Evolutionary conservation across 2,329 filamentous ascomycete species (phyloP).

Genomic region (Neoscytalidium dimidiatum): DNA sequence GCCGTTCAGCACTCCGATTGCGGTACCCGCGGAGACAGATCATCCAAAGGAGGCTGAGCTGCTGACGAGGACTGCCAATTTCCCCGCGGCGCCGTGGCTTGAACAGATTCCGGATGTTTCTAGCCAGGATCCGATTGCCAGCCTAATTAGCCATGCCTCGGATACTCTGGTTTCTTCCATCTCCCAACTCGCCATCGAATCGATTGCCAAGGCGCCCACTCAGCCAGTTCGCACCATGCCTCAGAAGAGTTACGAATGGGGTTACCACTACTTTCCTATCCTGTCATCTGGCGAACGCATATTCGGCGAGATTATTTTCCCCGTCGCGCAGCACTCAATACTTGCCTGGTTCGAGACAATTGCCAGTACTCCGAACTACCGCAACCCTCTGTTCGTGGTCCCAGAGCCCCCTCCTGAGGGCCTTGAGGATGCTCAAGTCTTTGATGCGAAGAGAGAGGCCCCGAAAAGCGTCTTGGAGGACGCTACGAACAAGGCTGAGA

Average conservation of each 20-base stretch:
- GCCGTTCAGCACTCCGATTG: conserved; percentile 1
- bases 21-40: neutral
- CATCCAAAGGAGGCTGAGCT: neutral
- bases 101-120: neutral
- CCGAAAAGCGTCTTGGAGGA: neutral
- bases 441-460: neutral
- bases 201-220: neutral
- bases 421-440: neutral
- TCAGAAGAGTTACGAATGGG: conserved; percentile 4
- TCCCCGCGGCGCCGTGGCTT: neutral
- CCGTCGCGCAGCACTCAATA: neutral
- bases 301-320: conserved; percentile 14
- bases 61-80: neutral
- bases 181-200: conserved; percentile 1
- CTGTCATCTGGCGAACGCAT: conserved; percentile 5
- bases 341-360: conserved; percentile 17
- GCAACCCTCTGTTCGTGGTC: conserved; percentile 2
- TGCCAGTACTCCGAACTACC: neutral
- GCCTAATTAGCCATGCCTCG: neutral
- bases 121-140: neutral
- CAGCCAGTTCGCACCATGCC: neutral
- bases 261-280: conserved; percentile 14
- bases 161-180: conserved; percentile 5
- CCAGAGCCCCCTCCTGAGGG: neutral
- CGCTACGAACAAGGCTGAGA: neutral